Evolutionary conservation across 75 land plant genomes (phyloP), one percentile per base, ranked within the genome.

Genomic region (Adiantum capillusveneris): DNA sequence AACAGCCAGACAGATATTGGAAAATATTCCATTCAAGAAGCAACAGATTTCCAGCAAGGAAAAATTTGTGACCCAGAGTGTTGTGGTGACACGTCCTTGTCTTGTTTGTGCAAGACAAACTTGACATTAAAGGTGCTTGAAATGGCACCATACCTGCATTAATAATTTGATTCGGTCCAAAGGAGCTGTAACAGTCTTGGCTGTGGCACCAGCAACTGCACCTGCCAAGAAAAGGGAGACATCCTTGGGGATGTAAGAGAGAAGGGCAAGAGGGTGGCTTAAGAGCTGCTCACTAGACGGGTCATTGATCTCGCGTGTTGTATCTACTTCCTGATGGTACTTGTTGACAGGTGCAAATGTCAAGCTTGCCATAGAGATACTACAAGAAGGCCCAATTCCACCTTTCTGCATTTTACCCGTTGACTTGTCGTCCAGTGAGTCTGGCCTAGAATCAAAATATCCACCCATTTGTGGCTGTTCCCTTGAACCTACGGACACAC

Each of bases 141-240:
- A 46, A 18, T 2, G 50, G 17, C 14, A 18, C 2, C 50, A 18
- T n/a, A 64, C 79, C 74, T 76, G 74, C 79, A 76, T 76, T 31
- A 70, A 64, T 28, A 76, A 74, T 64, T 76, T 76, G 57, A 76
- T 50, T 59, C 79, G 31, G 43, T 76, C 79, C 50, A 76, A 53
- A 11, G 79, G 79, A 25, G 79, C 79, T 17, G 79, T 76, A n/a
- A 76, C 62, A 42, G 79, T 69, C 60, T 76, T 76, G 20, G 79
- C 79, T 26, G 79, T 68, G 31, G 65, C 79, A 19, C 79, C 79
- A 14, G 79, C 79, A 28, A 76, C 44, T 46, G 74, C 79, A 16
- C 79, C 74, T 29, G 79, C 79, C 17, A 56, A 42, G 53, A 76
- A 76, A 29, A 76, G 53, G 20, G 75, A 62, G 61, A 66, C 59